phyloP scores from a whole-genome alignment of 2,329 filamentous ascomycete genomes.

The Hortaea werneckii region DNA sequence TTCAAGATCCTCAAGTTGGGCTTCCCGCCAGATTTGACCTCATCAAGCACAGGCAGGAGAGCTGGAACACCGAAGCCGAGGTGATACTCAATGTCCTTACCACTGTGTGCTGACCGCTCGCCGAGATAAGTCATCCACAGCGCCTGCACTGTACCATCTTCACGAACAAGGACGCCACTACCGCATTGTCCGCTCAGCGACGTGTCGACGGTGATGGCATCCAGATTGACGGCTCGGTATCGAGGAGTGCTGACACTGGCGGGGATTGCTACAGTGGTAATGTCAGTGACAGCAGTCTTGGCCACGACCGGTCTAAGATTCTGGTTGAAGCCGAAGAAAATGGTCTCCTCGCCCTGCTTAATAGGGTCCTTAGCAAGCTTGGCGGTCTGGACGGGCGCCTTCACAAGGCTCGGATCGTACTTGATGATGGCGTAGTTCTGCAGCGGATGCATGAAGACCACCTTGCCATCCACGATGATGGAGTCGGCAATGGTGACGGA shows the following conservation, averaged over 20 bases:
- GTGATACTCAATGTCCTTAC: constrained; percentile 93
- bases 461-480: constrained; percentile 85
- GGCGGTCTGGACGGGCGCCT: constrained; percentile 84
- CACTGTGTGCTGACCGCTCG: constrained; percentile 66
- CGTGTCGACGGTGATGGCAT: constrained; percentile 94
- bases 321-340: constrained; percentile 97
- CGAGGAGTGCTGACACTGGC: constrained; percentile 84
- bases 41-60: constrained; percentile 74
- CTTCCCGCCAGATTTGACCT: constrained; percentile 68
- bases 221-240: constrained; percentile 89
- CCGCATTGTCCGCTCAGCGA: constrained; percentile 84
- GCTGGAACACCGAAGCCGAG: constrained; percentile 84
- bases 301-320: constrained; percentile 89
- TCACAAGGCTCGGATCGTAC: constrained; percentile 87
- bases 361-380: constrained; percentile 71
- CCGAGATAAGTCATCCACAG: constrained; percentile 96
- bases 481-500: constrained; percentile 94
- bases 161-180: constrained; percentile 80
- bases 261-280: constrained; percentile 92
- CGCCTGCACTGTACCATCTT: constrained; percentile 87
- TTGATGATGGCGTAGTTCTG: constrained; percentile 95
- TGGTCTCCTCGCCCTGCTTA: constrained; percentile 85
- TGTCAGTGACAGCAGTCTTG: constrained; percentile 90
- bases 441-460: constrained; percentile 89
- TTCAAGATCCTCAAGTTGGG: constrained; percentile 84